Evolutionary conservation across 2,329 filamentous ascomycete genomes (phyloP), one percentile per base, ranked within the genome.

Genomic region (Exophiala spinifera): DNA sequence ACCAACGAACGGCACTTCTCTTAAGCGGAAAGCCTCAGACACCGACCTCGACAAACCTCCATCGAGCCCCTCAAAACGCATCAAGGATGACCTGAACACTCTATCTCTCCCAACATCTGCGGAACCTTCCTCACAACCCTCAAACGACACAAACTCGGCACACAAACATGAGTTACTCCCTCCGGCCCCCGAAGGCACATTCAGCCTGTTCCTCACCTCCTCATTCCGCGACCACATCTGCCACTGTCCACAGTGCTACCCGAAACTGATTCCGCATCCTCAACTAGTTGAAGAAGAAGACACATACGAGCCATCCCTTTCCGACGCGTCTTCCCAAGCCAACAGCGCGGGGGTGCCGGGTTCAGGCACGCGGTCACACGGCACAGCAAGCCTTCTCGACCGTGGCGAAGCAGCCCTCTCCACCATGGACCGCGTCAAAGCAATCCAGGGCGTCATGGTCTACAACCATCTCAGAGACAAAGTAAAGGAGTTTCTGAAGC

Each of bases 391-490:
- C 60, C 78, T 99, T 1, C 84, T 95, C 31, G 91, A 97, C 46
- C 88, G 91, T 15, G 94, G 94, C 44, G 94, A 99, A 74, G 92
- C 89, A 45, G 92, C 91, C 0, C 80, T 99, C 23, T 90, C 86
- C 68, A 95, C 90, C 65, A 86, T 99, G 53, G 94, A 99, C 68
- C 88, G 94, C 1, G 92, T 97, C 6, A 81, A 86, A 13, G 94
- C 94, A 3, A 96, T 99, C 52, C 89, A 99, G 70, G 94, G 94
- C 14, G 92, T 95, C 43, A 96, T 97, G 91, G 92, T 91, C 0
- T 99, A 97, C 73, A 96, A 97, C 66, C 88, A 95, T 65, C 80
- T 99, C 56, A 94, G 95, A 67, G 91, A 97, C 67, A 91, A 92
- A 68, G 84, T 99, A n/a, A 96, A 92, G 76, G 86, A 86, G 0